A percentile compares a stretch with the other conserved stretches of the same genome.
phyloP scores from a whole-genome alignment of 169 alveolate genomes.

The Sarcocystis neurona region DNA sequence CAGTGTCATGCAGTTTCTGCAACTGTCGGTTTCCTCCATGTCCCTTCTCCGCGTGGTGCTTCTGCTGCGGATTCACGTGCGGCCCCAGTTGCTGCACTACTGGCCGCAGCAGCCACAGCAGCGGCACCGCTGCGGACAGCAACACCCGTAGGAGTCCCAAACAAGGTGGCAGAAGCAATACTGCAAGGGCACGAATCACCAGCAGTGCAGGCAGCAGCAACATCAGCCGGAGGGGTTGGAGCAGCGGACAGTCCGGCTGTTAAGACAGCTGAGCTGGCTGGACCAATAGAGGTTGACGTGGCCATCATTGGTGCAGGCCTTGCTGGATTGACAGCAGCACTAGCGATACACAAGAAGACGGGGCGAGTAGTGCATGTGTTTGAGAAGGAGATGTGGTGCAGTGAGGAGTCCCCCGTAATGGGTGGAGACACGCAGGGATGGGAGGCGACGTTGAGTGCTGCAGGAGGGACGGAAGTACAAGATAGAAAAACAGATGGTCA shows the following conservation, averaged over 20 bases:
- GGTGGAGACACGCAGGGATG: not conserved
- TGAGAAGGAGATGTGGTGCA: slow-evolving; percentile 5
- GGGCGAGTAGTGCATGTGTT: slow-evolving; percentile 20
- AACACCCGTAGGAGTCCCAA: not conserved
- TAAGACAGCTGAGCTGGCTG: not conserved
- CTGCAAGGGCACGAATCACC: not conserved
- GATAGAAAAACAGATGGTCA: no score
- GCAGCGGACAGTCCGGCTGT: not conserved
- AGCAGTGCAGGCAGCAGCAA: not conserved
- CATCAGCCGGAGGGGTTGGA: not conserved
- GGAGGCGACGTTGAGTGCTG: not conserved
- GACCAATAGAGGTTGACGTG: not conserved
- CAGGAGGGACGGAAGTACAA: not conserved
- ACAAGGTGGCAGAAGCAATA: not conserved
- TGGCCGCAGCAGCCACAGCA: no score
- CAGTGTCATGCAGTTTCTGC: no score
- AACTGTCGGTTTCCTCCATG: no score
- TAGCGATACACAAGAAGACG: slow-evolving; percentile 24
- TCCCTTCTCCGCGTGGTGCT: no score
- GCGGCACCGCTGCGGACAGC: not conserved
- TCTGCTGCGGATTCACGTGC: no score
- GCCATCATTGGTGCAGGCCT: slow-evolving; percentile 35
- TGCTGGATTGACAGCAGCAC: slow-evolving; percentile 26
- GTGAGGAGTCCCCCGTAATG: no score
- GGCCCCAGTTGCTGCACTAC: no score